Percentiles rank a stretch among this genome's conserved stretches.
Conservation (phyloP, 192 early-diverging fungal species). For the Kickxella alabastrina region DNA sequence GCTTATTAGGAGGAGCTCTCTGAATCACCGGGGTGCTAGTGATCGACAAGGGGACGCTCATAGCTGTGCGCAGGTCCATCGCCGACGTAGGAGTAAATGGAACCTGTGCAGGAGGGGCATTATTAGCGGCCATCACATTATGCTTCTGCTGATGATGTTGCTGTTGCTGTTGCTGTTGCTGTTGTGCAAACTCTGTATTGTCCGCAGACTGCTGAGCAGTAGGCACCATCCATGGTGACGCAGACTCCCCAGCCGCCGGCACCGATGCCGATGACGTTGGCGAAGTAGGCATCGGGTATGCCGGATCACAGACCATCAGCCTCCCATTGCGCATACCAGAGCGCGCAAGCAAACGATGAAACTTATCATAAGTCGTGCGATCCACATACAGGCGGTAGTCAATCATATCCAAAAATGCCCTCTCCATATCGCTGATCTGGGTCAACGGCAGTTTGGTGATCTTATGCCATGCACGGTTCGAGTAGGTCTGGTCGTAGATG, state of each 20-base stretch:
- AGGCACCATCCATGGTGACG: background rate
- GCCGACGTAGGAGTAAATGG: constrained; percentile 6
- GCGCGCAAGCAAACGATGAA: constrained; percentile 40
- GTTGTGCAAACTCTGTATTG: background rate
- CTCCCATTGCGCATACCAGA: constrained; percentile 49
- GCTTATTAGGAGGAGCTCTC: background rate
- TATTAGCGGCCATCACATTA: background rate
- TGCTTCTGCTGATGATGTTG: constrained; percentile 9
- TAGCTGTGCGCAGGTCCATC: constrained; percentile 18
- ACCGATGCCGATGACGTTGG: background rate
- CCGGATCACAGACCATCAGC: constrained; percentile 35
- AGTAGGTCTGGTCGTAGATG: constrained; percentile 77
- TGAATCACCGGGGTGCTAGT: constrained; percentile 9
- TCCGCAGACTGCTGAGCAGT: background rate
- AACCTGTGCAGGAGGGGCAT: background rate
- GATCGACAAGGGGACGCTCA: constrained; percentile 21
- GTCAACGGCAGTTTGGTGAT: constrained; percentile 69
- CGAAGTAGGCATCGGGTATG: too few species aligned
- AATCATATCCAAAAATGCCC: constrained; percentile 70
- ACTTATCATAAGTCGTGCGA: constrained; percentile 39
- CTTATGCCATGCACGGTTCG: constrained; percentile 81
- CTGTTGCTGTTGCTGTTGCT: too few species aligned
- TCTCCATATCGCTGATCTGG: constrained; percentile 81
- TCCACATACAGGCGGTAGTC: constrained; percentile 65
- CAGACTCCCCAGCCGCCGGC: constrained; percentile 3